These are phyloP conservation scores for Suillus bovinus DNA, from an alignment of 768 basidiomycete species.

Conservation along the genomic window DNA sequence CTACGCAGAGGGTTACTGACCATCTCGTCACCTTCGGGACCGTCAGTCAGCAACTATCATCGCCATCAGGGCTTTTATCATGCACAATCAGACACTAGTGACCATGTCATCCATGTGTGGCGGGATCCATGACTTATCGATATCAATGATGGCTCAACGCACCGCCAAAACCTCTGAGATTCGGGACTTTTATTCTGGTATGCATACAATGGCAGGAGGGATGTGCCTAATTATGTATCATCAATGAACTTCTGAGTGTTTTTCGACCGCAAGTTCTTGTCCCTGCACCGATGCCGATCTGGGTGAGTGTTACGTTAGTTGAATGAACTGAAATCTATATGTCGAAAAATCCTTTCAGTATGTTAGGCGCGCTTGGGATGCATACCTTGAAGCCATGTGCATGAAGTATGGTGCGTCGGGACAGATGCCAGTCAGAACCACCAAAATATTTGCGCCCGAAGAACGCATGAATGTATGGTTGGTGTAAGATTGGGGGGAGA, in stretches of 20 bases:
- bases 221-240: not conserved
- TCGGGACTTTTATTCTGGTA: not conserved
- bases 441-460: not conserved
- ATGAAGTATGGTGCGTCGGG: not conserved
- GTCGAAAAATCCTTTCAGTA: not conserved
- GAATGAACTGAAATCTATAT: not conserved
- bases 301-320: slow-evolving; percentile 4
- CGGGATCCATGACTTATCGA: not conserved
- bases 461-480: not conserved
- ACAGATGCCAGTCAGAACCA: not conserved
- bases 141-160: not conserved
- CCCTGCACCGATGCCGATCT: not conserved
- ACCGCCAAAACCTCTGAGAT: not conserved
- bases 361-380: not conserved
- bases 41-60: not conserved
- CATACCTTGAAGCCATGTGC: not conserved
- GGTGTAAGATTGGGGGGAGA: not conserved
- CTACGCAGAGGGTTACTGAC: not conserved
- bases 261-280: not conserved
- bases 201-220: not conserved
- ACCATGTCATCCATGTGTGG: too few relatives aligned
- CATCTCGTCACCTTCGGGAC: not conserved
- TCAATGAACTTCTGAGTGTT: not conserved
- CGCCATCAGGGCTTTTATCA: not conserved
- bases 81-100: not conserved